These are phyloP conservation scores for Phytophthora lateralis DNA, from an alignment of 352 stramenopile genomes.

Conservation along the genomic window DNA sequence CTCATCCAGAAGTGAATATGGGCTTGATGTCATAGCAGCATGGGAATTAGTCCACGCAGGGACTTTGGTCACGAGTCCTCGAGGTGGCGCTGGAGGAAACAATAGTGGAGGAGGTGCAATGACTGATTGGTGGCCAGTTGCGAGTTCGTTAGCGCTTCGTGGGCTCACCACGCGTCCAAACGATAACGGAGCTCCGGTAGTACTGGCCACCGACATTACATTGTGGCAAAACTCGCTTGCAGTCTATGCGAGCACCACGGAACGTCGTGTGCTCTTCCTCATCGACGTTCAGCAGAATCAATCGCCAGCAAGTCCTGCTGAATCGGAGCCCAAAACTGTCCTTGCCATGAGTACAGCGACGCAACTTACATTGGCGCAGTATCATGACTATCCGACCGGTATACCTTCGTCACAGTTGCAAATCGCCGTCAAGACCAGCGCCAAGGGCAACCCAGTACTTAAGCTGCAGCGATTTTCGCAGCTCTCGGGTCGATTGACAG, in stretches of 20 bases:
- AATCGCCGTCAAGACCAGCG: conserved; percentile 33
- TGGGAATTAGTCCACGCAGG: conserved; percentile 32
- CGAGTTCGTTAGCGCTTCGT: conserved; percentile 13
- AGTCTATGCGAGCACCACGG: conserved; percentile 31
- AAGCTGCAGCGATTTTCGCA: conserved; percentile 62
- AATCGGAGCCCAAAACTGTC: conserved; percentile 12
- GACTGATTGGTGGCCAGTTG: conserved; percentile 34
- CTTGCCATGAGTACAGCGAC: conserved; percentile 33
- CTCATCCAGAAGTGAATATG: conserved; percentile 21
- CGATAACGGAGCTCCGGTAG: not conserved
- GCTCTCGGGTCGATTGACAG: conserved; percentile 36
- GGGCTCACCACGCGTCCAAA: not conserved
- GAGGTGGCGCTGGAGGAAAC: conserved; percentile 31
- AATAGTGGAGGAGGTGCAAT: conserved; percentile 31
- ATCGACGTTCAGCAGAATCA: conserved; percentile 23
- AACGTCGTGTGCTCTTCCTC: conserved; percentile 27
- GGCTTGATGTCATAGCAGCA: conserved; percentile 25
- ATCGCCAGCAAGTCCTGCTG: not conserved
- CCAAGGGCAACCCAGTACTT: conserved; percentile 34
- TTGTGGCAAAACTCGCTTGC: conserved; percentile 38
- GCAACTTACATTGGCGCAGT: conserved; percentile 68
- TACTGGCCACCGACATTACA: conserved; percentile 22
- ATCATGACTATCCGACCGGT: conserved; percentile 57
- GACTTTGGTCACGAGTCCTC: conserved; percentile 30
- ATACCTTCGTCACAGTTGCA: conserved; percentile 52